Percentiles rank a stretch among this genome's conserved stretches.
These are phyloP conservation scores for Naganishia liquefaciens DNA, from an alignment of 1,284 basidiomycete species.

Conservation along the genomic window DNA sequence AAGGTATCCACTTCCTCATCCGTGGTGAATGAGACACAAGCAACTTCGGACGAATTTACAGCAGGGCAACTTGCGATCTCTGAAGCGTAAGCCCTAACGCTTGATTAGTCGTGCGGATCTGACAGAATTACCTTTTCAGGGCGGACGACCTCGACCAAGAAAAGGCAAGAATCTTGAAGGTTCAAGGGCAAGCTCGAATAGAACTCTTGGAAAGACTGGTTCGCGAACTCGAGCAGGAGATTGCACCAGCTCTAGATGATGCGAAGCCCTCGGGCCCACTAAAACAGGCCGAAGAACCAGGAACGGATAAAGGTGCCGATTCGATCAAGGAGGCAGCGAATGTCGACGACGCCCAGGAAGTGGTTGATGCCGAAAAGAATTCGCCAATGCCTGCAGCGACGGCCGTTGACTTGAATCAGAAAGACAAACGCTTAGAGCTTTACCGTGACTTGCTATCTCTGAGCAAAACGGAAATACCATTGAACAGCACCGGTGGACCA, in stretches of 20 bases:
- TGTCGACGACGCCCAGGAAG: not conserved
- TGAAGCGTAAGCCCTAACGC: not conserved
- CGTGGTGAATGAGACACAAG: too few species aligned
- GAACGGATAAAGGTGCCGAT: not conserved
- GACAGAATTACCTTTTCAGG: not conserved
- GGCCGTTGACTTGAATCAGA: not conserved
- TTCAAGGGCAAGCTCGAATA: constrained; percentile 3
- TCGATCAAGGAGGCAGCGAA: not conserved
- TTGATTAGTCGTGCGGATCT: not conserved
- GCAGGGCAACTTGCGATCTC: not conserved
- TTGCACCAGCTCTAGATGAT: not conserved
- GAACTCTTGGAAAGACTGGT: constrained; percentile 13
- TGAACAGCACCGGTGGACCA: not conserved
- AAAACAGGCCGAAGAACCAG: not conserved
- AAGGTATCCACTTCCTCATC: not conserved
- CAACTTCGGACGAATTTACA: too few species aligned
- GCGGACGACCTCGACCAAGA: constrained; percentile 10
- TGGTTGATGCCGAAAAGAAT: not conserved
- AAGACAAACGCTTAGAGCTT: not conserved
- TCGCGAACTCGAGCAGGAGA: constrained; percentile 20
- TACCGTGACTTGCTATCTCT: not conserved
- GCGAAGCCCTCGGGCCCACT: not conserved
- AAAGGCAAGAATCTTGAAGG: constrained; percentile 13
- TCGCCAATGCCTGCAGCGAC: not conserved
- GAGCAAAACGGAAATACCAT: not conserved